Conservation (phyloP, 2,329 filamentous ascomycete species). For the Hypoxylon sp. region DNA sequence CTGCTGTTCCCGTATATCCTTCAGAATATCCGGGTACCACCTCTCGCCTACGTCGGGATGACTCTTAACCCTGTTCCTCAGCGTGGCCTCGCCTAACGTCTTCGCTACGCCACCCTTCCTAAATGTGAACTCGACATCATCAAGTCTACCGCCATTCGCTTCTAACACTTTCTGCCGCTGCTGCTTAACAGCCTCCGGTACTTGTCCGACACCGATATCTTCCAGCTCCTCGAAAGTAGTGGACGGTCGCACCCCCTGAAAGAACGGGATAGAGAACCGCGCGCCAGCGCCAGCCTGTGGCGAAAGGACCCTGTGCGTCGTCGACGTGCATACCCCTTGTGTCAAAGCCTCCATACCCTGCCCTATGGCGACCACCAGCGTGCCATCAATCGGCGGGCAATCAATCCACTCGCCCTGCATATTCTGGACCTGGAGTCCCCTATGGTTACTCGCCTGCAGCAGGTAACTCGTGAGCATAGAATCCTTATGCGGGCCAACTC, state of each 20-base stretch:
- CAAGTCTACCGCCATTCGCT: conserved; percentile 68
- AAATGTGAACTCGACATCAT: conserved; percentile 91
- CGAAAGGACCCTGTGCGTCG: conserved; percentile 86
- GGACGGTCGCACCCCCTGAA: conserved; percentile 86
- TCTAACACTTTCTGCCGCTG: conserved; percentile 71
- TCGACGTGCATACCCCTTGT: conserved; percentile 83
- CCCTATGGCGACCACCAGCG: conserved; percentile 88
- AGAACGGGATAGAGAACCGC: conserved; percentile 86
- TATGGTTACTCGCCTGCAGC: conserved; percentile 81
- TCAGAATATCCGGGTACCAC: conserved; percentile 78
- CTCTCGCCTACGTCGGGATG: conserved; percentile 88
- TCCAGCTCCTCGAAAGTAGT: conserved; percentile 84
- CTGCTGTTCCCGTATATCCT: conserved; percentile 71
- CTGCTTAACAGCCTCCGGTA: conserved; percentile 73
- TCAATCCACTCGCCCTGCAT: conserved; percentile 83
- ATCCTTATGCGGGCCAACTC: conserved; percentile 86
- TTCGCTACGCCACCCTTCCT: conserved; percentile 74
- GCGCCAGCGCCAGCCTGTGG: conserved; percentile 77
- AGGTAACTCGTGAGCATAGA: conserved; percentile 87
- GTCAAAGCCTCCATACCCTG: conserved; percentile 90
- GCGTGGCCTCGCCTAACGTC: conserved; percentile 83
- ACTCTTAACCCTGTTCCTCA: conserved; percentile 87
- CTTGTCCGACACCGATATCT: conserved; percentile 65
- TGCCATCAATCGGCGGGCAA: conserved; percentile 79
- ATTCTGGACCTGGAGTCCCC: conserved; percentile 87